These are phyloP conservation scores for Epicoccum nigrum DNA, from an alignment of 2,329 filamentous ascomycete genomes.

Conservation along the genomic window DNA sequence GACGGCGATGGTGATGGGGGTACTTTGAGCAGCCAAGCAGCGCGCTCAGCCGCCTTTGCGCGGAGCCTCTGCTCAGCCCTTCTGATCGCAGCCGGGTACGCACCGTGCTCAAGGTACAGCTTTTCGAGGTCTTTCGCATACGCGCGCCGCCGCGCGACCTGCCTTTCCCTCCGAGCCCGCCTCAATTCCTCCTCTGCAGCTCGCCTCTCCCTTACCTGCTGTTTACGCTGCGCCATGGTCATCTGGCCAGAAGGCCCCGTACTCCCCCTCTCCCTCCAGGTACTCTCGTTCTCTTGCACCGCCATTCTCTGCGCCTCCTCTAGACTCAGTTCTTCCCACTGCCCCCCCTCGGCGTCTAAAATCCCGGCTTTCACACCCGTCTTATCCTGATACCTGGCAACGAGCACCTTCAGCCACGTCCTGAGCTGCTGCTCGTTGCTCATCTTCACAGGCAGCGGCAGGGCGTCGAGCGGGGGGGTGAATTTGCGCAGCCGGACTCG, in stretches of 20 bases:
- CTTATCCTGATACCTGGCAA: conserved; percentile 28
- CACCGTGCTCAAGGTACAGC: too few species aligned
- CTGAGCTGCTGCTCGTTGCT: conserved; percentile 14
- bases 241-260: neutral
- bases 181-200: conserved; percentile 20
- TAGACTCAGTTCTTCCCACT: conserved; percentile 3
- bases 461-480: conserved; percentile 34
- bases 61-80: too few species aligned
- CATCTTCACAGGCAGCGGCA: conserved; percentile 22
- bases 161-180: conserved; percentile 19
- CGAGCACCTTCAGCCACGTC: conserved; percentile 38
- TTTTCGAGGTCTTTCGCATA: too few species aligned
- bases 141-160: too few species aligned
- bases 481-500: conserved; percentile 26
- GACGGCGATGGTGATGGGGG: too few species aligned
- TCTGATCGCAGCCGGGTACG: too few species aligned
- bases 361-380: conserved; percentile 1
- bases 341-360: neutral
- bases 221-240: too few species aligned
- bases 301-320: conserved; percentile 36
- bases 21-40: too few species aligned
- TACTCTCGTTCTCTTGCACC: conserved; percentile 26
- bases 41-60: too few species aligned
- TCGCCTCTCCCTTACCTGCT: neutral
- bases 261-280: conserved; percentile 14